Base-by-base conservation (phyloP, 2,329 filamentous ascomycete genomes). In the Monosporascus sp. region DNA sequence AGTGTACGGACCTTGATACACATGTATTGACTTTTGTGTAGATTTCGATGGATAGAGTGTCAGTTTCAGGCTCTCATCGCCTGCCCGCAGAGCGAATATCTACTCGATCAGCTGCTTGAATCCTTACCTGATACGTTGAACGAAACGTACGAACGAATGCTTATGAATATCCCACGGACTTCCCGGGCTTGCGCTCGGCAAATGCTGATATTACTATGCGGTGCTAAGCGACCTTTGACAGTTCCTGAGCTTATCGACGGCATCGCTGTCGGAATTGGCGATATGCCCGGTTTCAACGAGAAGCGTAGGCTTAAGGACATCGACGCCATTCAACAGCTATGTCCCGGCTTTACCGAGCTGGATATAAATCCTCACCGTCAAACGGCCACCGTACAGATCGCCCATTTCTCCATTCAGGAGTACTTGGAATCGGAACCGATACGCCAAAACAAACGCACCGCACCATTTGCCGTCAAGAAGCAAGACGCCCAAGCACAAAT, bases 31-130 rank as follows among this genome's bases (percentile, higher is more conserved):
- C 3, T 26, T 26, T 26, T 26, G 49, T 27, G 19, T 49, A 72
- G 66, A 58, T 76, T 65, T 58, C 65, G 64, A 49, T 71, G 68
- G 68, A 68, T 68, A 1, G 64, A 65, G 37, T 71, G 68, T 48
- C 68, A 71, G 53, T 57, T 71, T 26, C 58, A 63, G 38, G 62
- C 60, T 41, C 52, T 72, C 1, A 52, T 53, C 2, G 20, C 48
- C 17, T 62, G 58, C 19, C 53, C 55, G 52, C 40, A 49, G 47
- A 63, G 57, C 45, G 27, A 60, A 40, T 57, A 60, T 46, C 52
- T 52, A 22, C 68, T 61, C 48, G 55, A 58, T 43, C 63, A 61
- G 60, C 64, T 62, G 55, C 70, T 69, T 16, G 57, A 66, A 40
- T 55, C 55, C 26, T 60, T 72, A 4, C 65, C 73, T 2, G 65